Conservation (phyloP, 106 monocot species). For the Platanthera zijinensis region DNA sequence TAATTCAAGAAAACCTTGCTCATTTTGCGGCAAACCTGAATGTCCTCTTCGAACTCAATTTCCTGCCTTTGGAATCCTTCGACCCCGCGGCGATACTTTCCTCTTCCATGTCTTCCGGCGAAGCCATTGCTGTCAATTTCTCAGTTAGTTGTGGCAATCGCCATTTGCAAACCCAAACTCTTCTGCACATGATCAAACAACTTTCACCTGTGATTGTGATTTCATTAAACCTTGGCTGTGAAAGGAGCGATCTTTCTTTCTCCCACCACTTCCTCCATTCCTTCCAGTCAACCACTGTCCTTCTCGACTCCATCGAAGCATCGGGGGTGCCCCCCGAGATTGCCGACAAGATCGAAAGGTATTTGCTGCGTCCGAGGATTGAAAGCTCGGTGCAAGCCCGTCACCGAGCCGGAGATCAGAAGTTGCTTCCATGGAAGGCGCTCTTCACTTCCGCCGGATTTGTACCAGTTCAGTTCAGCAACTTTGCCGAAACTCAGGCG, state of each 20-base stretch:
- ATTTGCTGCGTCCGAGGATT: constrained; percentile 63
- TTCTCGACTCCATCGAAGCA: constrained; percentile 87
- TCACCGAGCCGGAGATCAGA: constrained; percentile 16
- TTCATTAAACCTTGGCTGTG: constrained; percentile 57
- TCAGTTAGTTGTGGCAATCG: constrained; percentile 28
- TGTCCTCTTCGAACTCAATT: constrained; percentile 70
- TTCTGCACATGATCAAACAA: constrained; percentile 67
- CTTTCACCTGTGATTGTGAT: constrained; percentile 69
- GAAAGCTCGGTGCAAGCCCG: constrained; percentile 43
- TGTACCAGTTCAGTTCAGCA: constrained; percentile 60
- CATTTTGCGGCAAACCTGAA: constrained; percentile 59
- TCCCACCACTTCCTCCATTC: constrained; percentile 57
- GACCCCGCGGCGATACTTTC: constrained; percentile 32
- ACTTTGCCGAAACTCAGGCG: constrained; percentile 76
- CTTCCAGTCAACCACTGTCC: constrained; percentile 42
- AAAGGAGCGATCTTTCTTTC: constrained; percentile 61
- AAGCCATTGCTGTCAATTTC: constrained; percentile 74
- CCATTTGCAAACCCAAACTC: constrained; percentile 15
- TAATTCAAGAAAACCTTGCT: constrained; percentile 65
- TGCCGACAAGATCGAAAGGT: constrained; percentile 60
- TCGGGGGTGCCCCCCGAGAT: constrained; percentile 46
- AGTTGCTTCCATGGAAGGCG: constrained; percentile 47
- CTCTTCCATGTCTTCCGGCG: constrained; percentile 12
- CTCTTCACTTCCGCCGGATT: constrained; percentile 57
- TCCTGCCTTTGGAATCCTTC: constrained; percentile 52